Evolutionary conservation across 805 yeast genomes (phyloP), one percentile per base, ranked within the genome.

Genomic region (Monosporozyma unispora): DNA sequence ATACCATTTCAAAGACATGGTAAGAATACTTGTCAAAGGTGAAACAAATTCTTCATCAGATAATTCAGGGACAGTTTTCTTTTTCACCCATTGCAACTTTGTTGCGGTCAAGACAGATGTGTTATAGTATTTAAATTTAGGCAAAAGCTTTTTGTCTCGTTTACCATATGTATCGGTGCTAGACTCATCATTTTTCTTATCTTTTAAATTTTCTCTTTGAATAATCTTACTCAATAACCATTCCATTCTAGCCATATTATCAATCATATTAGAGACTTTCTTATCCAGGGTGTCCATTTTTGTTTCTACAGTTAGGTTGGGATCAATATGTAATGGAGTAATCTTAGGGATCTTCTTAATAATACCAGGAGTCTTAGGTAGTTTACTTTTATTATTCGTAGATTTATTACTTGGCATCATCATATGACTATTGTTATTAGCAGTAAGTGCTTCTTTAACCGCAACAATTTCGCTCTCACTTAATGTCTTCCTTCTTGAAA

Each of bases 1-100:
- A 45, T 60, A 56, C 63, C 64, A 63, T 50, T 59, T 62, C 33
- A 58, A 47, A 3, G 59, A 50, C 1, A 53, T 50, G 2, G 56
- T 50, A 18, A 58, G 35, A 2, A 60, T 50, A 16, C 55, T 48
- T 33, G 47, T 52, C 3, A 63, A 46, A 2, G 68, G 67, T 4
- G 43, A 14, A 16, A 57, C 41, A 22, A 61, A 54, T 37, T 50
- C 49, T 2, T 38, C 46, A 29, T 49, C 33, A 4, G 55, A 42
- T 27, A 45, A 45, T 2, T 49, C 43, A 18, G 57, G 51, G 2
- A 50, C 48, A 9, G 52, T 28, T 18, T 45, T 51, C 10, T 52
- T 47, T 39, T 58, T 58, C 5, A 56, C 48, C 63, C 63, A 58
- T 25, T 53, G 55, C 31, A 62, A 46, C 41, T 59, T 57, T 25